These are phyloP conservation scores for Castanospermum australe DNA, from an alignment of 306 rosid genomes.

Conservation along the genomic window DNA sequence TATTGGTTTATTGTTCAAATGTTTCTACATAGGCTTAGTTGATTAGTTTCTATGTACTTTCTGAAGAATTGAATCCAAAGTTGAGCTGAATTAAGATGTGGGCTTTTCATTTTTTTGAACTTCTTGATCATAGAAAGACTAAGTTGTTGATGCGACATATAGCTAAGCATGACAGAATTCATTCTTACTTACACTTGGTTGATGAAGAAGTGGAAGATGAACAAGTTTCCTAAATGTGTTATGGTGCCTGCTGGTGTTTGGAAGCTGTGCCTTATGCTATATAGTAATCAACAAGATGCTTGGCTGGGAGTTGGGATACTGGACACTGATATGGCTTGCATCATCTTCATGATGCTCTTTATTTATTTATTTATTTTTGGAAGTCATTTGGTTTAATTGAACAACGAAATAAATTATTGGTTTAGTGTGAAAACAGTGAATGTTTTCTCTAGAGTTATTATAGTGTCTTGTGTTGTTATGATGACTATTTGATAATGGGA, in stretches of 20 bases:
- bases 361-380: not conserved
- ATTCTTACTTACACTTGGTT: not conserved
- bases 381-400: not conserved
- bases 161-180: not conserved
- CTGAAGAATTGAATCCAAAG: not conserved
- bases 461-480: conserved; percentile 5
- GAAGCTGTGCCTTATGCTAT: not conserved
- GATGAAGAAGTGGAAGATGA: not conserved
- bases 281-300: not conserved
- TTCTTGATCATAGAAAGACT: not conserved
- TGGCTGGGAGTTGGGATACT: not conserved
- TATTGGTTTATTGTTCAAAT: not conserved
- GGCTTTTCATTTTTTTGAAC: not conserved
- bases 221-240: not conserved
- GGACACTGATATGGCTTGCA: not conserved
- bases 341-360: not conserved
- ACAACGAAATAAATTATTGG: not conserved
- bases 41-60: not conserved
- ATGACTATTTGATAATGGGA: conserved; percentile 13
- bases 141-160: not conserved
- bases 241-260: not conserved
- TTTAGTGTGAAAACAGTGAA: not conserved
- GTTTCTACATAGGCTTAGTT: not conserved
- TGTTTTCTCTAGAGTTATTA: not conserved
- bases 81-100: not conserved